A percentile compares a stretch with the other conserved stretches of the same genome.
phyloP scores from a whole-genome alignment of 306 rosid species.

The Glycine latifolia region DNA sequence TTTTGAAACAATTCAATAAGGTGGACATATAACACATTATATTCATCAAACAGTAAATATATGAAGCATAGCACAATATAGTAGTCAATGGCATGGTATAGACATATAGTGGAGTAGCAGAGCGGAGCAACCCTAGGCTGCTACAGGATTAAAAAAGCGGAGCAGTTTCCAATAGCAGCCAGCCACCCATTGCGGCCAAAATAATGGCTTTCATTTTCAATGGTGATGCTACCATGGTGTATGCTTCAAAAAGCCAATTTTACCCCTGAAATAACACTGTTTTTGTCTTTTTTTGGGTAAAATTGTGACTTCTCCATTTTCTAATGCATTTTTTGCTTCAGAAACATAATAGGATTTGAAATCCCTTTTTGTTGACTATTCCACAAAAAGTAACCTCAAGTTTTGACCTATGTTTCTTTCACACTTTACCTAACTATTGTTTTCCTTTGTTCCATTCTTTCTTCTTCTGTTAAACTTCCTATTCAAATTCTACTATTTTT shows the following conservation, averaged over 20 bases:
- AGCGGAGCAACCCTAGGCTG: background rate
- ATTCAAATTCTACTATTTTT: background rate
- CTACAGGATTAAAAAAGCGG: background rate
- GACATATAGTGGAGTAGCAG: background rate
- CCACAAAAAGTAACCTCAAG: background rate
- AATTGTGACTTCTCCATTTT: background rate
- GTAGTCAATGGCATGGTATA: background rate
- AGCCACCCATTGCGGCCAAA: background rate
- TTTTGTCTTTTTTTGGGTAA: background rate
- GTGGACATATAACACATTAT: background rate
- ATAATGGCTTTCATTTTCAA: background rate
- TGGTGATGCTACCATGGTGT: background rate
- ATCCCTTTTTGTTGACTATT: background rate
- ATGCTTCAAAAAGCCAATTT: background rate
- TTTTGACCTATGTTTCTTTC: background rate
- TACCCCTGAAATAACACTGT: background rate
- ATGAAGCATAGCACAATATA: constrained; percentile 4
- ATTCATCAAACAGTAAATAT: constrained; percentile 37
- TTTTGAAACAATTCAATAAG: constrained; percentile 30
- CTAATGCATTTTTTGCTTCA: background rate
- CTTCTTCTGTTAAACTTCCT: background rate
- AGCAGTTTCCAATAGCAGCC: background rate
- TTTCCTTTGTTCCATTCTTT: background rate
- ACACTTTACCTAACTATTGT: background rate
- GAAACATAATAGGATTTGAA: background rate